Evolutionary conservation across 176 grass and related monocot genomes (phyloP).

Genomic region (Phragmites australis): DNA sequence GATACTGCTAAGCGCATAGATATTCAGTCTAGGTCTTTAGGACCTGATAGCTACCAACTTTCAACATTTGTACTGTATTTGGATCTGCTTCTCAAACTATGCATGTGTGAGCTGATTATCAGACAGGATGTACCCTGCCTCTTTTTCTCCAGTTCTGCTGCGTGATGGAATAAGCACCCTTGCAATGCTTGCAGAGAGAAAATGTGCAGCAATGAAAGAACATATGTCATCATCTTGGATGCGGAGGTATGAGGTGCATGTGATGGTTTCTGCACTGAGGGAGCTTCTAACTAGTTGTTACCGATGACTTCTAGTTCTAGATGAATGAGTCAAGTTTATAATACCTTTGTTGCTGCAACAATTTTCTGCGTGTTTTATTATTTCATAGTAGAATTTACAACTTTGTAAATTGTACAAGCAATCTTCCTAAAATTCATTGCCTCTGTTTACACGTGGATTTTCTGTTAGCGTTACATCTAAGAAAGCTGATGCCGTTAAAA

Average conservation of each 20-base stretch:
- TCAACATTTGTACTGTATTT: slow-evolving; percentile 18
- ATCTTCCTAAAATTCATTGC: slow-evolving; percentile 19
- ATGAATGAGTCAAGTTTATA: slow-evolving; percentile 22
- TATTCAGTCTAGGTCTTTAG: slow-evolving; percentile 14
- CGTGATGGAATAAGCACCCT: slow-evolving; percentile 31
- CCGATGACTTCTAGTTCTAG: slow-evolving; percentile 23
- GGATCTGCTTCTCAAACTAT: slow-evolving; percentile 4
- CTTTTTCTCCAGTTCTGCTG: slow-evolving; percentile 17
- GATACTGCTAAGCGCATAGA: not conserved
- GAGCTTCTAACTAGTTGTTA: slow-evolving; percentile 23
- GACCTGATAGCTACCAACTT: not conserved
- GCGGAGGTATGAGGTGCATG: slow-evolving; percentile 25
- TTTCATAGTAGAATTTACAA: slow-evolving; percentile 14
- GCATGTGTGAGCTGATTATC: slow-evolving; percentile 24
- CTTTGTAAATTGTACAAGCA: slow-evolving; percentile 17
- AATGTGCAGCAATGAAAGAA: not conserved
- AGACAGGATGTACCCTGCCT: slow-evolving; percentile 1
- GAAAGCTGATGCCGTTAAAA: not conserved
- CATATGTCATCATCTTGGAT: slow-evolving; percentile 3
- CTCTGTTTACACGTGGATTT: slow-evolving; percentile 26
- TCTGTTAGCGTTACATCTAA: not conserved
- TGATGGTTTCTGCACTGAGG: slow-evolving; percentile 2
- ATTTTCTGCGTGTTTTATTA: slow-evolving; percentile 29
- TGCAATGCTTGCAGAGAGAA: slow-evolving; percentile 14
- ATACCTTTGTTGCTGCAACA: not conserved